Evolutionary conservation across 2,329 filamentous ascomycete species (phyloP).

Genomic region (Aspergillus versicolor): DNA sequence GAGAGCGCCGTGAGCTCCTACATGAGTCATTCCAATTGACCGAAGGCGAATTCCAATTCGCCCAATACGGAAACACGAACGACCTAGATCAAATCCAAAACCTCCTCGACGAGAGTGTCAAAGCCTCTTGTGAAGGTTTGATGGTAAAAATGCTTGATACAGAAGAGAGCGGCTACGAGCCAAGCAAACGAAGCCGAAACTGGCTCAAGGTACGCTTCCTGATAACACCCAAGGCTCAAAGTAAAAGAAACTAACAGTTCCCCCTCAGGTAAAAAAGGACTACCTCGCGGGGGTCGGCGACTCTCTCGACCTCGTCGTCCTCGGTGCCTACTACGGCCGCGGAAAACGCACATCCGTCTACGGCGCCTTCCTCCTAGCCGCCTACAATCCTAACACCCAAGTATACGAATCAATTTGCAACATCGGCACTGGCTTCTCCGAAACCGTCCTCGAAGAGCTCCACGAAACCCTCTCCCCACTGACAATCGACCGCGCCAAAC

Average conservation of each 20-base stretch:
- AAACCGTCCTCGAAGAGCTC: slow-evolving; percentile 86
- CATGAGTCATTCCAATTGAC: slow-evolving; percentile 69
- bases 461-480: slow-evolving; percentile 72
- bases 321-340: slow-evolving; percentile 90
- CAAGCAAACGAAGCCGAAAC: slow-evolving; percentile 92
- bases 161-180: slow-evolving; percentile 88
- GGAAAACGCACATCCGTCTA: slow-evolving; percentile 96
- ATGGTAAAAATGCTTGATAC: slow-evolving; percentile 99
- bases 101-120: slow-evolving; percentile 91
- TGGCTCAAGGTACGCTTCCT: slow-evolving; percentile 77
- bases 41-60: slow-evolving; percentile 90
- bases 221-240: background rate
- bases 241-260: background rate
- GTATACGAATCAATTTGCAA: slow-evolving; percentile 96
- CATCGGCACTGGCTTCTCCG: slow-evolving; percentile 95
- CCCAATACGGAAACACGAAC: slow-evolving; percentile 79
- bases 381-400: slow-evolving; percentile 78
- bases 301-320: slow-evolving; percentile 91
- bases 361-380: slow-evolving; percentile 91
- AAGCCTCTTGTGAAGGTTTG: slow-evolving; percentile 91
- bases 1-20: slow-evolving; percentile 77
- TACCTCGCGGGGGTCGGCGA: slow-evolving; percentile 93
- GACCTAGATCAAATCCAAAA: slow-evolving; percentile 91
- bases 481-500: slow-evolving; percentile 86
- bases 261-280: slow-evolving; percentile 83